Evolutionary conservation across 225 moss, liverwort and hornwort species (phyloP), one percentile per base, ranked within the genome.

Genomic region (Physcomitrellopsis africana): DNA sequence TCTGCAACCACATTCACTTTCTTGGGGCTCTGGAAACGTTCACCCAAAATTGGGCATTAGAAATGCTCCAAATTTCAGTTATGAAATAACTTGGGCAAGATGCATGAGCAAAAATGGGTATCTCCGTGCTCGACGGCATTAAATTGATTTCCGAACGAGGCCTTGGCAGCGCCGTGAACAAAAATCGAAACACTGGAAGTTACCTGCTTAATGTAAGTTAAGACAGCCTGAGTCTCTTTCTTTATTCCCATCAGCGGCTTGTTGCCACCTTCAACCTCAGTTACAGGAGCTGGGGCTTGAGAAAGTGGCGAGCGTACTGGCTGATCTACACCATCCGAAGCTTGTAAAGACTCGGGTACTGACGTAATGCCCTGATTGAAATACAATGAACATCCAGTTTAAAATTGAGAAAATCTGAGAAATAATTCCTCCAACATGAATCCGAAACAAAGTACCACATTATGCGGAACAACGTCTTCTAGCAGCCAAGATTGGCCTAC

Each of bases 1-100:
- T 89, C 95, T 2, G 99, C 99, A 73, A 99, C 95, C 70, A 99
- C 75, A 80, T 99, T 99, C 82, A 99, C 81, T 80, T 95, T 99
- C 78, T 99, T 85, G 24, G 95, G 93, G 59, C 99, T 95, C 89
- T 89, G 76, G 44, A 67, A 61, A 72, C 16, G 23, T 49, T 55
- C 37, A 74, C 60, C 37, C 60, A 52, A n/a, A 14, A 19, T 76
- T 72, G 43, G 20, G 10, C 67, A 55, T 76, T 41, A 70, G 60
- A 54, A 52, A 18, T 16, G 12, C 22, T 64, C 27, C 18, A 1
- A 20, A 63, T 5, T 13, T 47, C 32, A 14, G 8, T 20, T 55
- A 55, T 1, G 18, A 19, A 55, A 55, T 19, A 19, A 20, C 32
- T 37, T 7, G 7, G 32, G 32, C 32, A 37, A 37, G 7, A 37